A percentile compares a stretch with the other conserved stretches of the same genome.
phyloP scores from a whole-genome alignment of 768 basidiomycete species.

The Rhodotorula sphaerocarpa region DNA sequence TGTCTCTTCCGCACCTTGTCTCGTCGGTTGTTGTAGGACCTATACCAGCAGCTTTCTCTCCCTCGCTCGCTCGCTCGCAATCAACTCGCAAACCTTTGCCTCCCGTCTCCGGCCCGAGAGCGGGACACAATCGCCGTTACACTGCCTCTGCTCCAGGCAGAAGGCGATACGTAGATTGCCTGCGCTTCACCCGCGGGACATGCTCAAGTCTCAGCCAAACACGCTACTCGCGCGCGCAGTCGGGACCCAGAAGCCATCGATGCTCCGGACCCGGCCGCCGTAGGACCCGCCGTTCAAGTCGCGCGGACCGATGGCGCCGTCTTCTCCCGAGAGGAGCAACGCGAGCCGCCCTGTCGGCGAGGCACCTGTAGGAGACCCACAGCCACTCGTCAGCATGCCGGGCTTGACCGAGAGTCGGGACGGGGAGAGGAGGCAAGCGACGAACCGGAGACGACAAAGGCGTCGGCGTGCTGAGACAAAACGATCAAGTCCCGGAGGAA shows the following conservation, averaged over 20 bases:
- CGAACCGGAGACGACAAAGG: constrained; percentile 32
- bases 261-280: constrained; percentile 24
- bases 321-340: constrained; percentile 19
- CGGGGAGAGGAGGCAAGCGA: neutral
- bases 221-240: neutral
- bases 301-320: constrained; percentile 30
- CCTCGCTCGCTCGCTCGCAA: neutral
- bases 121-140: neutral
- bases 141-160: neutral
- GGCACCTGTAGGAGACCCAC: neutral
- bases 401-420: neutral
- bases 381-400: neutral
- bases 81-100: too few relatives aligned
- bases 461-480: constrained; percentile 19
- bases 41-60: neutral
- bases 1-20: neutral
- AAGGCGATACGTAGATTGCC: too few relatives aligned
- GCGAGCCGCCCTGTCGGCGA: constrained; percentile 24
- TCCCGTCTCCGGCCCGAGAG: neutral
- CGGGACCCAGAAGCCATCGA: constrained; percentile 22
- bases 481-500: constrained; percentile 27
- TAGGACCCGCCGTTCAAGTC: constrained; percentile 25
- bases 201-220: neutral
- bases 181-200: too few relatives aligned
- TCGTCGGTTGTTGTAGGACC: neutral